Evolutionary conservation across 1,284 basidiomycete species (phyloP), one percentile per base, ranked within the genome.

Genomic region (Sporisorium iseilematis-ciliati): DNA sequence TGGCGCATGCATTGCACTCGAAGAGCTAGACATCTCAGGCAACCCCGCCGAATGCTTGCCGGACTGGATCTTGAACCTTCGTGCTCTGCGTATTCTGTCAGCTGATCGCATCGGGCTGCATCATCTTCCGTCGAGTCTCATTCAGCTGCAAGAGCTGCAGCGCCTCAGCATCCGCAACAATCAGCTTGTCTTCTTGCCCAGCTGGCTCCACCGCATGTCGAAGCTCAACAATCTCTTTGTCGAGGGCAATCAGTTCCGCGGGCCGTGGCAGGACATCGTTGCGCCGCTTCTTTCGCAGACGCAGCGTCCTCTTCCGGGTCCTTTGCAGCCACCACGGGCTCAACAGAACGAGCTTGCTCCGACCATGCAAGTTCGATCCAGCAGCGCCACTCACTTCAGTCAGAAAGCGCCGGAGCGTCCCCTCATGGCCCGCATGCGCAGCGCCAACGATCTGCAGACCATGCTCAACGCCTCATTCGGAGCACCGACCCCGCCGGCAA

Each of bases 201-300:
- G 92, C 69, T 99, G 97, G 96, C 88, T 99, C 46, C 93, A 93
- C 84, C 89, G 92, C 35, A 88, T 99, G 33, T 88, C 90, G 20
- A 89, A 90, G 42, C 88, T 99, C 52, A 93, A 96, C 85, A 92
- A 91, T 5, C 88, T 99, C 3, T 91, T 92, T 72, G 90, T 99
- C 31, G 96, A 98, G 78, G 92, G 91, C 33, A 99, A 99, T 85
- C 92, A 93, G 8, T 97, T 98, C 86, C 91, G 93, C 72, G 91
- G 92, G 4, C 92, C 94, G 3, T 97, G 95, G 94, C 90, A 91
- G 81, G 91, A 91, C 33, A 88, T 99, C 59, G 91, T 97, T 1
- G 57, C 53, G n/a, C 76, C 78, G 6, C 54, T 80, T 23, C 46
- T 74, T 12, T 46, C 60, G 10, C 50, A 55, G n/a, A 8, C 12